Conservation (phyloP, 2,329 filamentous ascomycete genomes). For the Alternaria alternata region DNA sequence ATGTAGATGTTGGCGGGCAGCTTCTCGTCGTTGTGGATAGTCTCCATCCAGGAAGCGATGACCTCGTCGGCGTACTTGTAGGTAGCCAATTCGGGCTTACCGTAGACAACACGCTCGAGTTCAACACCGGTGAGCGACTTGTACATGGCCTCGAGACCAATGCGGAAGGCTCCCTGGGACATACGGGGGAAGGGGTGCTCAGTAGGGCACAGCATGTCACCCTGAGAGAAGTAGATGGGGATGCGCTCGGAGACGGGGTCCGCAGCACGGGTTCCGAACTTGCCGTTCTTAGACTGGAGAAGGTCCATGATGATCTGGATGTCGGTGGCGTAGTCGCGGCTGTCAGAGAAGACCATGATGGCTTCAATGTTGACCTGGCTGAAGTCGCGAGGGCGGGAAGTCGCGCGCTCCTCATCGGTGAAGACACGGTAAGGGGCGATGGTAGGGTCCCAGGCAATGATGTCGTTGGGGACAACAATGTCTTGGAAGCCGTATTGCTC, state of each 20-base stretch:
- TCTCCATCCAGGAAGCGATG: conserved; percentile 76
- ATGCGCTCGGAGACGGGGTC: conserved; percentile 72
- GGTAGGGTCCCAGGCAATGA: conserved; percentile 72
- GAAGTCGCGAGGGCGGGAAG: conserved; percentile 75
- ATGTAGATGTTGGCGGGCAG: conserved; percentile 77
- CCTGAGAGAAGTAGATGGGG: conserved; percentile 77
- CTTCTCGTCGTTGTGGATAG: conserved; percentile 75
- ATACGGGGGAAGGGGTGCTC: conserved; percentile 70
- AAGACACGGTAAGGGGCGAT: conserved; percentile 75
- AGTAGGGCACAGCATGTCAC: conserved; percentile 68
- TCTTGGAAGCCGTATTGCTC: conserved; percentile 78
- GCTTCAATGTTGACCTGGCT: conserved; percentile 75
- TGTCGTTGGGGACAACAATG: conserved; percentile 76
- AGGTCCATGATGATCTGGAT: conserved; percentile 80
- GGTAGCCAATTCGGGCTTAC: conserved; percentile 77
- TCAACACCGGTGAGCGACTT: conserved; percentile 73
- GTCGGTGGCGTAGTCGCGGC: conserved; percentile 76
- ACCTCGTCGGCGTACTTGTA: conserved; percentile 82
- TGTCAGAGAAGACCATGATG: conserved; percentile 78
- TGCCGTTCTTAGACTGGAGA: conserved; percentile 72
- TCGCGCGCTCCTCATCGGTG: conserved; percentile 71
- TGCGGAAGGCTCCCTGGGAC: conserved; percentile 79
- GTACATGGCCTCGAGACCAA: conserved; percentile 77
- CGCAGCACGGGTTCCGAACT: conserved; percentile 69
- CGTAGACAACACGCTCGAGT: conserved; percentile 78